phyloP scores from a whole-genome alignment of 2,329 filamentous ascomycete species.

The Sclerotinia nivalis region DNA sequence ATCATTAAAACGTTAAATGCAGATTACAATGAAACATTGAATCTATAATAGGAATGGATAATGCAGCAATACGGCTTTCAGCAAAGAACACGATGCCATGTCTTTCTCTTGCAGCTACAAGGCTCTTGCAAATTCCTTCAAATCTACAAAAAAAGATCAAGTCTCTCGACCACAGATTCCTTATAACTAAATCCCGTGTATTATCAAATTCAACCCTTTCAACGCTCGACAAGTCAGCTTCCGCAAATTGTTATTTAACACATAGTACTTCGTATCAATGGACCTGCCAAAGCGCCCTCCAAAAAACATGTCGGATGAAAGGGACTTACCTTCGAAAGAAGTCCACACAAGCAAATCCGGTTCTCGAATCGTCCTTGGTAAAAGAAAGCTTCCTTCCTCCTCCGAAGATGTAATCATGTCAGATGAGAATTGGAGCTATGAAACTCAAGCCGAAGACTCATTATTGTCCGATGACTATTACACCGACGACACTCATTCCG shows the following conservation, averaged over 20 bases:
- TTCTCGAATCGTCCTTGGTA: not conserved
- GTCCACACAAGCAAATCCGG: not conserved
- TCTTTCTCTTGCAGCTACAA: not conserved
- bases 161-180: not conserved
- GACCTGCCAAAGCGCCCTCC: not conserved
- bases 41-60: not conserved
- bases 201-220: no score
- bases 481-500: not conserved
- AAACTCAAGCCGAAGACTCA: not conserved
- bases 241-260: not conserved
- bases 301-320: not conserved
- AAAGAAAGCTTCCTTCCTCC: not conserved
- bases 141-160: not conserved
- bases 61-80: not conserved
- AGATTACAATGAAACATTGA: not conserved
- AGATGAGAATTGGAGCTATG: not conserved
- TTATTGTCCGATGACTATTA: not conserved
- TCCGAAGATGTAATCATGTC: not conserved
- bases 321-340: not conserved
- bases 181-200: not conserved
- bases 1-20: fast-evolving
- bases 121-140: not conserved
- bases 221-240: not conserved
- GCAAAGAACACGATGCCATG: not conserved
- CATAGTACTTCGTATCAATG: not conserved